Evolutionary conservation across 257 asterid genomes (phyloP).

Genomic region (Solanum pennellii): DNA sequence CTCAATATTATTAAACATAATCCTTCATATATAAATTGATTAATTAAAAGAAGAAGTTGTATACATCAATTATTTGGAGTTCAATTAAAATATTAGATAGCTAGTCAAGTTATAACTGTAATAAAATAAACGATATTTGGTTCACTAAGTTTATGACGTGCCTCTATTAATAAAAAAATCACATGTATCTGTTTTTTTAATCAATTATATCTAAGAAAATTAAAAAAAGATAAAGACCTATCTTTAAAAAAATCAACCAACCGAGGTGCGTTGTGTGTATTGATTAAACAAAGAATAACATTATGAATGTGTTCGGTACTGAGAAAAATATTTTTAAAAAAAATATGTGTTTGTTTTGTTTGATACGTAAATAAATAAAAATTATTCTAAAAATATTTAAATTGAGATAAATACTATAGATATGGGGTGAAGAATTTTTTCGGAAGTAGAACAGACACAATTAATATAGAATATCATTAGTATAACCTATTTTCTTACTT

Average conservation of each 20-base stretch:
- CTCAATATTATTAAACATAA: background rate
- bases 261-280: background rate
- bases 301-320: no score
- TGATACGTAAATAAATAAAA: no score
- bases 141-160: background rate
- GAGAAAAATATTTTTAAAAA: no score
- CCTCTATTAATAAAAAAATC: background rate
- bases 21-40: background rate
- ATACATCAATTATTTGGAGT: background rate
- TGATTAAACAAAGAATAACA: background rate
- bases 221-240: background rate
- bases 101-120: background rate
- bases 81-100: background rate
- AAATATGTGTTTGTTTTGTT: no score
- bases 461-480: no score
- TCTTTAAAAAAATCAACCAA: background rate
- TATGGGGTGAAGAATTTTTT: no score
- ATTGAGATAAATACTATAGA: no score
- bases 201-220: background rate
- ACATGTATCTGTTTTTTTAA: background rate
- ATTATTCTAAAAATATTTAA: no score
- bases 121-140: background rate
- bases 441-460: no score
- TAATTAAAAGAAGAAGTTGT: background rate
- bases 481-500: no score